These are phyloP conservation scores for Cystobasidium pallidum DNA, from an alignment of 1,284 basidiomycete species.

Conservation along the genomic window DNA sequence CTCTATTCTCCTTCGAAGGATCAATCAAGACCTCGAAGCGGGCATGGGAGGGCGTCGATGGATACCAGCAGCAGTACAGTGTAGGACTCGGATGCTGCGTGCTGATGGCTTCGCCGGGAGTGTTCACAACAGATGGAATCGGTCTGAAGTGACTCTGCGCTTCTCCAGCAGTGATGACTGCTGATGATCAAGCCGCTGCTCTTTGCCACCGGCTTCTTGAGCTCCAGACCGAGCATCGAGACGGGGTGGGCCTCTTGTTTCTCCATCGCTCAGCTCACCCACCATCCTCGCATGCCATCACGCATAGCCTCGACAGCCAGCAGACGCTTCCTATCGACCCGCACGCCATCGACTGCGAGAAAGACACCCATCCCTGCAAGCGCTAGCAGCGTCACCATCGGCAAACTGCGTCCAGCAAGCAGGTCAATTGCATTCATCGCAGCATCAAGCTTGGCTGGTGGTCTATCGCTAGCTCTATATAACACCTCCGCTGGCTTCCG, in stretches of 20 bases:
- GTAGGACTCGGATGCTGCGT: too few species aligned
- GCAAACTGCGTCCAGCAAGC: conserved; percentile 37
- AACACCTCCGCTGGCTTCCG: not conserved
- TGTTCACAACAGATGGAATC: too few species aligned
- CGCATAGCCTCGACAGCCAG: not conserved
- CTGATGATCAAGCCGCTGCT: conserved; percentile 1
- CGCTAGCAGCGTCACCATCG: conserved; percentile 3
- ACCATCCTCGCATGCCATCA: conserved; percentile 6
- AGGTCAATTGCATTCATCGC: conserved; percentile 38
- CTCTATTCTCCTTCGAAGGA: not conserved
- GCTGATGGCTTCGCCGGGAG: too few species aligned
- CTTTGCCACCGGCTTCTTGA: not conserved
- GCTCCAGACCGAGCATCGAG: not conserved
- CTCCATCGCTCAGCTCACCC: too few species aligned
- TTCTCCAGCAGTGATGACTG: not conserved
- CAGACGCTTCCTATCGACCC: not conserved
- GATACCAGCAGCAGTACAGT: not conserved
- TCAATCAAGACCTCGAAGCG: conserved; percentile 23
- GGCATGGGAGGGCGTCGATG: conserved; percentile 6
- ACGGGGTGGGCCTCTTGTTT: too few species aligned
- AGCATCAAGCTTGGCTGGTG: conserved; percentile 32
- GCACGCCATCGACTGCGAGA: not conserved
- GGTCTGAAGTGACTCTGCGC: too few species aligned
- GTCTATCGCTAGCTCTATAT: conserved; percentile 40
- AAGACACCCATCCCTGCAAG: not conserved